Evolutionary conservation across 1,139 yeast species (phyloP), one percentile per base, ranked within the genome.

Genomic region (Suhomyces chickasaworum): DNA sequence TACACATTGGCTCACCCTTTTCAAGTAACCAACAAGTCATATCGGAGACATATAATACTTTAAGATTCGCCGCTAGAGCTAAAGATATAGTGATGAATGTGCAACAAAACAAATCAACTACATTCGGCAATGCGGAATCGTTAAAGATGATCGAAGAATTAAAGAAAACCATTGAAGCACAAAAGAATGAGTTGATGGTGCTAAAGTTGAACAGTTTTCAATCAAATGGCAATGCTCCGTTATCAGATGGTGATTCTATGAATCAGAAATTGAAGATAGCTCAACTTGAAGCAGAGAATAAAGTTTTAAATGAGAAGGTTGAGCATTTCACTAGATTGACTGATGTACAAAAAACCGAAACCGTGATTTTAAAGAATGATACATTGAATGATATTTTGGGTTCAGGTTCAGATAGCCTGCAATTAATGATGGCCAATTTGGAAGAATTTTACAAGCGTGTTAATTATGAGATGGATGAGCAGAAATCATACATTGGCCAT

Each of bases 31-130:
- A 74, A 16, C 75, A 69, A 38, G 78, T 85, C 3, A 71, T 79
- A 13, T 78, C 89, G 0, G 98, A 93, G 61, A 89, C 98, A 0
- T 75, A 85, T 42, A 89, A 89, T 59, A 91, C 98, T 0, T 73
- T 93, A 30, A 70, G 98, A 47, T 93, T 91, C 70, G 98, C 97
- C 0, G 89, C 96, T 0, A 74, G 97, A 50, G 98, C 98, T 1
- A 91, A 90, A 59, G 90, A 90, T 62, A 83, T 90, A 43, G 77
- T 83, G 9, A 78, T 90, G 53, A 78, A 75, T 47, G 96, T 89
- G 7, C 79, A 78, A 49, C 80, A 80, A 49, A 83, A 78, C 53
- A 79, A 75, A 50, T 52, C 63, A 20, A 46, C 58, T 20, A 47
- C 51, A 10, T 43, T 66, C 8, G 57, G 65, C 8, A 74, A 68